A percentile compares a stretch with the other conserved stretches of the same genome.
These are phyloP conservation scores for Apiosordaria backusii DNA, from an alignment of 495 filamentous ascomycete species.

Conservation along the genomic window DNA sequence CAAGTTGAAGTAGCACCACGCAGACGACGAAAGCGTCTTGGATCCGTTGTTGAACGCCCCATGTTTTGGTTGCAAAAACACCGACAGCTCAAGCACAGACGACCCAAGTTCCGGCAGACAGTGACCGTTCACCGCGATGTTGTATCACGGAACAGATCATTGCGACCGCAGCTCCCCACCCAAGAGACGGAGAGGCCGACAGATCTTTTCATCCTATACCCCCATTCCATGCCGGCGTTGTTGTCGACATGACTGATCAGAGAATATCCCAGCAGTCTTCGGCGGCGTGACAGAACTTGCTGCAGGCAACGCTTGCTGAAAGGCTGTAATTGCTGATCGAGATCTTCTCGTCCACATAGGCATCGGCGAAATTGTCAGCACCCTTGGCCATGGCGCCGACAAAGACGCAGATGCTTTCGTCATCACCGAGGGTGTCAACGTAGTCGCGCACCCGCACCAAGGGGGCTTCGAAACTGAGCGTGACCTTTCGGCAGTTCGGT, in stretches of 20 bases:
- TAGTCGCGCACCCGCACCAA: constrained; percentile 88
- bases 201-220: constrained; percentile 33
- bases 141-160: constrained; percentile 44
- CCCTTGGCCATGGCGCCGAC: constrained; percentile 99
- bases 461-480: constrained; percentile 83
- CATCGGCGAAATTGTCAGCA: constrained; percentile 89
- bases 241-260: constrained; percentile 39
- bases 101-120: constrained; percentile 44
- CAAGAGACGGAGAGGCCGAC: constrained; percentile 23
- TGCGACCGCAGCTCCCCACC: constrained; percentile 28
- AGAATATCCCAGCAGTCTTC: constrained; percentile 96
- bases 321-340: constrained; percentile 97
- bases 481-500: constrained; percentile 95
- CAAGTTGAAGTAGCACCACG: constrained; percentile 68
- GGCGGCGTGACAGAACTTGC: constrained; percentile 97
- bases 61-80: constrained; percentile 84
- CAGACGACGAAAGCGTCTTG: constrained; percentile 64
- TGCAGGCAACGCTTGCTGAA: constrained; percentile 94
- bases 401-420: constrained; percentile 95
- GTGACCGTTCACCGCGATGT: constrained; percentile 41
- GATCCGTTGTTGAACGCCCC: constrained; percentile 72
- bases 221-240: constrained; percentile 19
- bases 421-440: constrained; percentile 66
- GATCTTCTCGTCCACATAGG: constrained; percentile 93
- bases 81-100: constrained; percentile 54